These are phyloP conservation scores for Isabelozyma gotoi DNA, from an alignment of 805 yeast species.

Conservation along the genomic window DNA sequence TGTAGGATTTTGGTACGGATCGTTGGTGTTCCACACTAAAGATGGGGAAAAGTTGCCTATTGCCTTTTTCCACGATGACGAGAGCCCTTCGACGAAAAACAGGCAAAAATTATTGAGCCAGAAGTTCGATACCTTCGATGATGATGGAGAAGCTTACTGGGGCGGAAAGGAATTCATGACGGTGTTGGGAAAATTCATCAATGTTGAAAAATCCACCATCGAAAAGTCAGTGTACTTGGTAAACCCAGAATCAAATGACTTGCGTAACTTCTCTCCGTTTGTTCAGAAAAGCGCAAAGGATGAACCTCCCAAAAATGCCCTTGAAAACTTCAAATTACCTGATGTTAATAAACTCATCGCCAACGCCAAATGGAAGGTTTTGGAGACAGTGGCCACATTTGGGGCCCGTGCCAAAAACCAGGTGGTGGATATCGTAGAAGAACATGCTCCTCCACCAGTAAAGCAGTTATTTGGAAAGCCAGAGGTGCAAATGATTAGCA, in stretches of 20 bases:
- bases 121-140: slow-evolving; percentile 73
- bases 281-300: slow-evolving; percentile 9
- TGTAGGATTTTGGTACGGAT: slow-evolving; percentile 90
- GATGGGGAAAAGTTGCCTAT: slow-evolving; percentile 74
- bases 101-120: slow-evolving; percentile 60
- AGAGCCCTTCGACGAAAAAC: slow-evolving; percentile 68
- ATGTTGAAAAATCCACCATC: slow-evolving; percentile 64
- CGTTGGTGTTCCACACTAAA: slow-evolving; percentile 70
- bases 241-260: slow-evolving; percentile 73
- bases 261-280: slow-evolving; percentile 52
- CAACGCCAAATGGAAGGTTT: slow-evolving; percentile 80
- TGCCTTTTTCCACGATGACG: slow-evolving; percentile 89
- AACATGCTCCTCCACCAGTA: slow-evolving; percentile 59
- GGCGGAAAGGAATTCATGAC: slow-evolving; percentile 82
- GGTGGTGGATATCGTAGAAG: slow-evolving; percentile 64
- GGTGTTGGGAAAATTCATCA: slow-evolving; percentile 53
- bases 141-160: slow-evolving; percentile 65
- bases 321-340: slow-evolving; percentile 25
- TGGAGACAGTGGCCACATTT: slow-evolving; percentile 81
- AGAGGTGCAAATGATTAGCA: slow-evolving; percentile 76
- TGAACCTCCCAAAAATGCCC: slow-evolving; percentile 2
- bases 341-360: slow-evolving; percentile 51
- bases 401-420: slow-evolving; percentile 49
- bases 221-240: slow-evolving; percentile 74
- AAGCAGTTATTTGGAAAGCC: slow-evolving; percentile 67